These are phyloP conservation scores for Actinomucor elegans DNA, from an alignment of 371 early-diverging fungal species.

Conservation along the genomic window DNA sequence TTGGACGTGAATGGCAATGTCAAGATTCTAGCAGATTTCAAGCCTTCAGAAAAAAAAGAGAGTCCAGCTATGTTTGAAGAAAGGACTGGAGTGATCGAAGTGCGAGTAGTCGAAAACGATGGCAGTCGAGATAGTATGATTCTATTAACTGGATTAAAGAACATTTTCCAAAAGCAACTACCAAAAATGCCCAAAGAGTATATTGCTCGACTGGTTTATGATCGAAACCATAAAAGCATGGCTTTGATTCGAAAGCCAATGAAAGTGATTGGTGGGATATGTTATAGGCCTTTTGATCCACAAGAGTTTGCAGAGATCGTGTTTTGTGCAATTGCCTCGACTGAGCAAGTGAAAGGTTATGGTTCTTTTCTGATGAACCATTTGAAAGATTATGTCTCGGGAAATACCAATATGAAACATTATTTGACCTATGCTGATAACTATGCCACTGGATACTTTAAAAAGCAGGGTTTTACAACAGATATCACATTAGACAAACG, in stretches of 20 bases:
- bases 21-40: conserved; percentile 12
- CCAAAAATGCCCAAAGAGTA: conserved; percentile 99
- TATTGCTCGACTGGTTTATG: conserved; percentile 96
- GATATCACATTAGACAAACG: conserved; percentile 91
- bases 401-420: conserved; percentile 69
- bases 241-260: conserved; percentile 59
- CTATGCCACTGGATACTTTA: conserved; percentile 99
- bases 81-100: conserved; percentile 66
- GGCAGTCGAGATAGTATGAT: conserved; percentile 76
- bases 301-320: conserved; percentile 98
- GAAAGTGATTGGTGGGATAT: conserved; percentile 95
- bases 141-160: conserved; percentile 91
- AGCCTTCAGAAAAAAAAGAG: conserved; percentile 38
- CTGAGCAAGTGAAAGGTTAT: conserved; percentile 97
- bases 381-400: conserved; percentile 87
- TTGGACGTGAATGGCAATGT: conserved; percentile 14
- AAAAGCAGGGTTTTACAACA: conserved; percentile 98
- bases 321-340: conserved; percentile 95
- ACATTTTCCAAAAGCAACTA: conserved; percentile 96
- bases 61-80: conserved; percentile 63
- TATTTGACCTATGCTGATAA: conserved; percentile 99
- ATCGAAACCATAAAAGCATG: conserved; percentile 87
- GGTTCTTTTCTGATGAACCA: conserved; percentile 94
- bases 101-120: conserved; percentile 80
- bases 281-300: conserved; percentile 90